Percentiles rank a stretch among this genome's conserved stretches.
phyloP scores from a whole-genome alignment of 495 filamentous ascomycete species.

The Peziza echinospora region DNA sequence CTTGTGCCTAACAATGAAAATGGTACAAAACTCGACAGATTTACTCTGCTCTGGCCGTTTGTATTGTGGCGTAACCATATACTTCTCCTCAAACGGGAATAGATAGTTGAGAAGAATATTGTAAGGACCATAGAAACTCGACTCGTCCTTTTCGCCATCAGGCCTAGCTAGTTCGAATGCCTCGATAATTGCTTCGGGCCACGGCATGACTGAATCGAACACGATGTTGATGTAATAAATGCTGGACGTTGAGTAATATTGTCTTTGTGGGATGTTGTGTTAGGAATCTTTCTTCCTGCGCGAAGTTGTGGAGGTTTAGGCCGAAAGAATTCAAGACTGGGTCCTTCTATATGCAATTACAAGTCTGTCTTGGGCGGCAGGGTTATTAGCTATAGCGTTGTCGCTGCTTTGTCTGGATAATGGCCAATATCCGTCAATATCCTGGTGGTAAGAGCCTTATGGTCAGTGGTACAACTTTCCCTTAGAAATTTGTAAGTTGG shows the following conservation, averaged over 20 bases:
- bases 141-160: neutral
- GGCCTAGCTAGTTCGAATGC: neutral
- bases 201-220: neutral
- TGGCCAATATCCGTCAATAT: no score
- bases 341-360: no score
- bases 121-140: neutral
- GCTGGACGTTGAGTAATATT: neutral
- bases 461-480: no score
- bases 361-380: no score
- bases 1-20: neutral
- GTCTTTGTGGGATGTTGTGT: constrained; percentile 1
- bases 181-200: neutral
- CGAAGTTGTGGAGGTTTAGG: neutral
- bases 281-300: neutral
- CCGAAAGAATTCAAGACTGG: no score
- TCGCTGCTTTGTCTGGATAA: no score
- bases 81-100: constrained; percentile 2
- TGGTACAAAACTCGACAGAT: constrained; percentile 1
- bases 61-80: neutral
- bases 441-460: no score
- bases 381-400: no score
- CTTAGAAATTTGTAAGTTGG: no score
- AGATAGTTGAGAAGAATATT: constrained; percentile 2
- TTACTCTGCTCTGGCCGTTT: constrained; percentile 1
- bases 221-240: neutral